A percentile compares a stretch with the other conserved stretches of the same genome.
Conservation (phyloP, 2,329 filamentous ascomycete genomes). For the Ophiocordyceps camponoti-rufipedis region DNA sequence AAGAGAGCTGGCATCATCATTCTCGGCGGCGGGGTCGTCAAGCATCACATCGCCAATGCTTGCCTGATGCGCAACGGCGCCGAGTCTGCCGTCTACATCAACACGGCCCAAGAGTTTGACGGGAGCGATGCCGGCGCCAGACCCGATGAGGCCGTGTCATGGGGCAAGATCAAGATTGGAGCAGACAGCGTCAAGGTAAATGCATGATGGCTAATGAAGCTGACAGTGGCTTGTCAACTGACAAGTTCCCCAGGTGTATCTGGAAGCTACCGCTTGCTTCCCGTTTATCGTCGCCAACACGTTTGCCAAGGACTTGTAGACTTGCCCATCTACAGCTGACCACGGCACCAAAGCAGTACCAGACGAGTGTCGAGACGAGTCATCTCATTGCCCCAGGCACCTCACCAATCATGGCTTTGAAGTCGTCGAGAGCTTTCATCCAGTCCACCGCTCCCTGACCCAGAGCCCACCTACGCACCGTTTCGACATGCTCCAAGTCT, state of each 20-base stretch:
- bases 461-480: constrained; percentile 22
- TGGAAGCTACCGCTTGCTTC: constrained; percentile 46
- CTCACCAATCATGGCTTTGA: constrained; percentile 21
- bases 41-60: constrained; percentile 96
- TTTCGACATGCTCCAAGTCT: constrained; percentile 25
- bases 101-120: constrained; percentile 94
- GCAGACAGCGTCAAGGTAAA: constrained; percentile 75
- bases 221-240: neutral
- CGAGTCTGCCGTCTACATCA: constrained; percentile 93
- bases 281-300: constrained; percentile 50
- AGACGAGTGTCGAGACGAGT: neutral
- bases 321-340: neutral
- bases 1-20: constrained; percentile 90
- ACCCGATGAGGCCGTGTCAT: constrained; percentile 92
- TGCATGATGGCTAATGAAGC: neutral
- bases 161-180: constrained; percentile 91
- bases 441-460: constrained; percentile 27
- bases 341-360: neutral
- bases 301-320: constrained; percentile 35
- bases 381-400: neutral
- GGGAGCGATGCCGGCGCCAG: constrained; percentile 89
- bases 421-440: constrained; percentile 25
- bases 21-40: constrained; percentile 83
- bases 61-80: constrained; percentile 96
- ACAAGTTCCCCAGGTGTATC: constrained; percentile 30